A percentile compares a stretch with the other conserved stretches of the same genome.
Conservation (phyloP, 805 yeast species). For the Saccharomycopsis amapae region DNA sequence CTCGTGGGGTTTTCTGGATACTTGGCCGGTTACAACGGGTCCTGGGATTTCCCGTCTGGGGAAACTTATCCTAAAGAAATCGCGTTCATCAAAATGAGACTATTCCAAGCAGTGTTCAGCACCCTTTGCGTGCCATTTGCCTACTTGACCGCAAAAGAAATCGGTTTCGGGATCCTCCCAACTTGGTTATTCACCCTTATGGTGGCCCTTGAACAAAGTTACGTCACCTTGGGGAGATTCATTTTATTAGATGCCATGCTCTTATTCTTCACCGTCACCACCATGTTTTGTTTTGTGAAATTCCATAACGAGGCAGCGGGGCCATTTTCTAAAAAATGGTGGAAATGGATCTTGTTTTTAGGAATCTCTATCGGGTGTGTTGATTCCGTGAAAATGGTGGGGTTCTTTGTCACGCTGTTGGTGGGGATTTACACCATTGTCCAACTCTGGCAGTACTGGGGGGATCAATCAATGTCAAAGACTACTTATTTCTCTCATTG, state of each 20-base stretch:
- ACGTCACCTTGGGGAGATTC: conserved; percentile 78
- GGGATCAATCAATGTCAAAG: conserved; percentile 50
- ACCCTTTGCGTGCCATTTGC: conserved; percentile 81
- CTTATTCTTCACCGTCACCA: conserved; percentile 78
- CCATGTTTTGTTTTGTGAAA: conserved; percentile 63
- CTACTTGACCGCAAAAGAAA: conserved; percentile 67
- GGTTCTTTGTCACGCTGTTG: conserved; percentile 79
- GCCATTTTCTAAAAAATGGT: conserved; percentile 70
- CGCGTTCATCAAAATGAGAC: conserved; percentile 77
- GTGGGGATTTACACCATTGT: conserved; percentile 84
- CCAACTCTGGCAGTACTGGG: conserved; percentile 79
- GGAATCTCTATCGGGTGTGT: conserved; percentile 86
- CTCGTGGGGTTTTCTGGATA: conserved; percentile 81
- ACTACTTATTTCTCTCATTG: conserved; percentile 50
- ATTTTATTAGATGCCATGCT: conserved; percentile 88
- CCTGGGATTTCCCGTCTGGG: conserved; percentile 84
- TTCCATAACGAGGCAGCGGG: conserved; percentile 51
- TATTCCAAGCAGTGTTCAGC: conserved; percentile 78
- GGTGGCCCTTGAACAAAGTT: conserved; percentile 76
- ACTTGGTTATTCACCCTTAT: conserved; percentile 73
- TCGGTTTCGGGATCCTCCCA: conserved; percentile 63
- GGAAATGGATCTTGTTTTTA: conserved; percentile 81
- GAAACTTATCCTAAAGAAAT: conserved; percentile 62
- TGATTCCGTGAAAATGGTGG: conserved; percentile 93
- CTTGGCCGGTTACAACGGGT: conserved; percentile 82